Evolutionary conservation across 257 asterid genomes (phyloP), one percentile per base, ranked within the genome.

Genomic region (Lavandula angustifolia): DNA sequence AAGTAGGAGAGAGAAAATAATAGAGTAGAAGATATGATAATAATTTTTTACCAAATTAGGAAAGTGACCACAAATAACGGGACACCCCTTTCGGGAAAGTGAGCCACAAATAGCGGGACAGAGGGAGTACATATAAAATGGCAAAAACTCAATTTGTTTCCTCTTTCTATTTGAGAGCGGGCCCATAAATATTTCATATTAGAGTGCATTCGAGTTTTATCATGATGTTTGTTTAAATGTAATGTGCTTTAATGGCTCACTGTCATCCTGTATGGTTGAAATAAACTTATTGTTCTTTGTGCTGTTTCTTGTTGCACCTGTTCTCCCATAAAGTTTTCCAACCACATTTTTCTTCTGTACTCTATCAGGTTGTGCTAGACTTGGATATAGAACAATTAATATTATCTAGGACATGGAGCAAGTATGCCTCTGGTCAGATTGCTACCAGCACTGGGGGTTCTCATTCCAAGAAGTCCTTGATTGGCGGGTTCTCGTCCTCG

Each of bases 391-490:
- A 80, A 72, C 73, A 73, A 60, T 75, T 85, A 64, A 54, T 67
- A 75, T 69, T 78, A 70, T 73, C 74, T 87, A 80, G 85, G 91
- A 84, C 84, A 94, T 94, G 99, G 99, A 87, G 84, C 87, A 84
- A 80, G 77, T 82, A 69, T 71, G 84, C 86, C 80, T 80, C 67
- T 84, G 88, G 88, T 84, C 95, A 75, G 80, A 81, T 79, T 82
- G 82, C 84, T 71, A 72, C 82, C 85, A 76, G 75, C 82, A 71
- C 56, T 83, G 77, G 71, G 81, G 68, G 67, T 84, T 85, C 54
- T 80, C 94, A 71, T 87, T 90, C 85, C 94, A 82, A 69, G 89
- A 92, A 89, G 89, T 85, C 63, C 94, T 90, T 52, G 86, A 87
- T 66, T 90, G 97, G 96, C 85, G 84, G 74, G 80, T 83, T 76